Conservation (phyloP, 768 basidiomycete species). For the Suillus weaverae region DNA sequence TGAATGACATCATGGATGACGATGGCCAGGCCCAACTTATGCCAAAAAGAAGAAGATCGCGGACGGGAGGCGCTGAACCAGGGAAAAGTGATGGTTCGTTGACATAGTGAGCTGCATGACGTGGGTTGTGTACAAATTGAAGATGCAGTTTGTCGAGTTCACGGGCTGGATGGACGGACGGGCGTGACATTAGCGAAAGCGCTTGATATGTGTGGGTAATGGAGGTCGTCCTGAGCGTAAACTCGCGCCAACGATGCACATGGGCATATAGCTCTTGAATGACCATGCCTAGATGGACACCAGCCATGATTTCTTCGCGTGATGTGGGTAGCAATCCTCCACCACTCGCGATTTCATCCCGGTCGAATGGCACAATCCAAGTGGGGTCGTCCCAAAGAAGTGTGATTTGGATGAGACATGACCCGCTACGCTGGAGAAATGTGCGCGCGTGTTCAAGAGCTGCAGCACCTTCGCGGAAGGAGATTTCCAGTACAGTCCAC, state of each 20-base stretch:
- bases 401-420: neutral
- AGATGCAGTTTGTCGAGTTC: neutral
- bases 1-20: neutral
- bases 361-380: neutral
- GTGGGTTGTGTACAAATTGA: neutral
- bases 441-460: neutral
- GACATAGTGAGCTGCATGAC: neutral
- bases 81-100: neutral
- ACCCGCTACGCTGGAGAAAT: neutral
- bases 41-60: constrained; percentile 1
- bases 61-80: neutral
- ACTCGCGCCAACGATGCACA: neutral
- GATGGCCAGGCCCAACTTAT: neutral
- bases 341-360: too few relatives aligned
- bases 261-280: neutral
- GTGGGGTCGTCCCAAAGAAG: constrained; percentile 1
- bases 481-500: neutral
- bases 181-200: neutral
- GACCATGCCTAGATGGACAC: neutral
- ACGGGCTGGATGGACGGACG: neutral
- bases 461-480: neutral
- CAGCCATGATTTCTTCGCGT: neutral
- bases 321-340: neutral
- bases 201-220: neutral
- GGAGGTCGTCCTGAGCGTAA: neutral